phyloP scores from a whole-genome alignment of 495 filamentous ascomycete genomes.

The Neurospora africana region DNA sequence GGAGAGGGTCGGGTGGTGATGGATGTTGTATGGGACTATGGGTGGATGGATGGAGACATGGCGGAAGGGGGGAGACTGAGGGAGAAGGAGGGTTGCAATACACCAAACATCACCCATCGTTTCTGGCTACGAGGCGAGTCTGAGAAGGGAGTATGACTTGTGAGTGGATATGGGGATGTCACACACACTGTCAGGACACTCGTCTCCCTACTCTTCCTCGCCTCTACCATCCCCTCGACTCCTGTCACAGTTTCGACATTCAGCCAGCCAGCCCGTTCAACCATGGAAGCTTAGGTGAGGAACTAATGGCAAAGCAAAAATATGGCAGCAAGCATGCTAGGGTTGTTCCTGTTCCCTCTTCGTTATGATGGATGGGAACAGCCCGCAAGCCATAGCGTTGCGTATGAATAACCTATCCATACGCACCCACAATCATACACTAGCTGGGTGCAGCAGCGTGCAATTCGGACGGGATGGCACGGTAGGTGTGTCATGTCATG shows the following conservation, averaged over 20 bases:
- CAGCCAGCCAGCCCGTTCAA: not conserved
- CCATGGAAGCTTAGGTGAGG: not conserved
- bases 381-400: not conserved
- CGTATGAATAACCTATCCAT: not conserved
- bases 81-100: not conserved
- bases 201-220: not conserved
- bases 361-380: not conserved
- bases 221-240: not conserved
- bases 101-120: not conserved
- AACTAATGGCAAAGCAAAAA: not conserved
- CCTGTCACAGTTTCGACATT: not conserved
- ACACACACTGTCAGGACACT: not conserved
- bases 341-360: not conserved
- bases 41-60: not conserved
- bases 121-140: not conserved
- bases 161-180: not conserved
- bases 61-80: not conserved
- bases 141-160: not conserved
- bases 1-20: not conserved
- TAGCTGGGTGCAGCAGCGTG: not conserved
- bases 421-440: not conserved
- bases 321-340: not conserved
- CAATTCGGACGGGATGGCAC: not conserved
- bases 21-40: conserved; percentile 6
- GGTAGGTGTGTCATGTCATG: not conserved